Conservation (phyloP, 768 basidiomycete genomes). For the Lentinus brumalis region DNA sequence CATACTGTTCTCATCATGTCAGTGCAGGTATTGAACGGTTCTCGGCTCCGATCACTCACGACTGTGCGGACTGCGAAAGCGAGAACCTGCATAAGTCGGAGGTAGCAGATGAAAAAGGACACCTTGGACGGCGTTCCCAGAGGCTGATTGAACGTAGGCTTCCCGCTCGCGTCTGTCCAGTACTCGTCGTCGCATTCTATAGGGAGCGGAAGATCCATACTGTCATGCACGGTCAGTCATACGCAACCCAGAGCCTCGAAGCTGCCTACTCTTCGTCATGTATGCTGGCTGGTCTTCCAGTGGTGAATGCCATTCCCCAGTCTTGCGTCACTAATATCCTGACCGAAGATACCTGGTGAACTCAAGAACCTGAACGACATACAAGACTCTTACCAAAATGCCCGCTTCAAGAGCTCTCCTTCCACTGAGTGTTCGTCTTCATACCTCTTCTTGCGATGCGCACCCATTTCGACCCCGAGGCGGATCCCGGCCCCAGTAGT, state of each 20-base stretch:
- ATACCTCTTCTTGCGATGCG: slow-evolving; percentile 45
- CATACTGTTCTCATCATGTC: slow-evolving; percentile 51
- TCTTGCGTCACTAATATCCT: slow-evolving; percentile 36
- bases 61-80: slow-evolving; percentile 65
- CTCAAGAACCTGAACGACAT: slow-evolving; percentile 6
- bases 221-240: slow-evolving; percentile 22
- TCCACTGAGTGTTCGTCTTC: slow-evolving; percentile 41
- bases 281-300: slow-evolving; percentile 68
- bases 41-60: slow-evolving; percentile 35
- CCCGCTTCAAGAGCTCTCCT: slow-evolving; percentile 62
- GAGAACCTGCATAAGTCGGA: slow-evolving; percentile 64
- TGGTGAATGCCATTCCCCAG: slow-evolving; percentile 41
- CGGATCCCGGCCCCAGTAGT: slow-evolving; percentile 41
- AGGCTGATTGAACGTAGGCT: slow-evolving; percentile 63
- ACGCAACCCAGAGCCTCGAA: not conserved
- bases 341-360: not conserved
- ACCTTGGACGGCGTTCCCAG: slow-evolving; percentile 54
- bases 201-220: slow-evolving; percentile 63
- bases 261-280: slow-evolving; percentile 64
- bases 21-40: not conserved
- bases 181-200: slow-evolving; percentile 71
- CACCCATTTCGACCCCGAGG: slow-evolving; percentile 43
- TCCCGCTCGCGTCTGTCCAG: slow-evolving; percentile 54
- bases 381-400: slow-evolving; percentile 41
- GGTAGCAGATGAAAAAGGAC: slow-evolving; percentile 51